These are phyloP conservation scores for Linanthus parryae DNA, from an alignment of 148 eudicot genomes.

Conservation along the genomic window DNA sequence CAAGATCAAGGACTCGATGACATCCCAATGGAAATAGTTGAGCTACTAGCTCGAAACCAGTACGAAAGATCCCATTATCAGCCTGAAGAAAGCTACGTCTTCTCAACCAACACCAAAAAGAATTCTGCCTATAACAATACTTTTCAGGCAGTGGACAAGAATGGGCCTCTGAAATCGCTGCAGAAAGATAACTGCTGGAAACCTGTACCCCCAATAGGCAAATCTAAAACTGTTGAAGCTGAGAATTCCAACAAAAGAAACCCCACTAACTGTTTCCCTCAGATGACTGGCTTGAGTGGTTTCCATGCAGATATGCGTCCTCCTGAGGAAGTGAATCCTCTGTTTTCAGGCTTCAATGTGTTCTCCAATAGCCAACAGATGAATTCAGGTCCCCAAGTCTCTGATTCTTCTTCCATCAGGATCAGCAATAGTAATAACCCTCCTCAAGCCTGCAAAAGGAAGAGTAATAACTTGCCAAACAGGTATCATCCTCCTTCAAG, in stretches of 20 bases:
- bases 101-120: slow-evolving; percentile 8
- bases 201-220: slow-evolving; percentile 14
- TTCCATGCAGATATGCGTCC: too few species aligned
- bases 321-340: slow-evolving; percentile 26
- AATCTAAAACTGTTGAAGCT: slow-evolving; percentile 17
- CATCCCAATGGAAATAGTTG: slow-evolving; percentile 73
- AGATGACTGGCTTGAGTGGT: slow-evolving; percentile 15
- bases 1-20: slow-evolving; percentile 40
- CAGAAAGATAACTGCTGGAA: slow-evolving; percentile 12
- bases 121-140: slow-evolving; percentile 6
- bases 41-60: slow-evolving; percentile 60
- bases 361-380: slow-evolving; percentile 27
- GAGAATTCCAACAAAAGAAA: slow-evolving; percentile 10
- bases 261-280: slow-evolving; percentile 15
- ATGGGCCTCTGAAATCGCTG: slow-evolving; percentile 11
- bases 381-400: slow-evolving; percentile 10
- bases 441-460: slow-evolving; percentile 17
- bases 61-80: slow-evolving; percentile 38
- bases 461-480: slow-evolving; percentile 7
- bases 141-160: slow-evolving; percentile 12
- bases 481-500: slow-evolving; percentile 6
- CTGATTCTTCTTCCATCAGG: slow-evolving; percentile 20
- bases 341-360: slow-evolving; percentile 16
- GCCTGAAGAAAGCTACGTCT: slow-evolving; percentile 13
- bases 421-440: too few species aligned